phyloP scores from a whole-genome alignment of 495 filamentous ascomycete genomes.

The Hypoxylon intermedium region DNA sequence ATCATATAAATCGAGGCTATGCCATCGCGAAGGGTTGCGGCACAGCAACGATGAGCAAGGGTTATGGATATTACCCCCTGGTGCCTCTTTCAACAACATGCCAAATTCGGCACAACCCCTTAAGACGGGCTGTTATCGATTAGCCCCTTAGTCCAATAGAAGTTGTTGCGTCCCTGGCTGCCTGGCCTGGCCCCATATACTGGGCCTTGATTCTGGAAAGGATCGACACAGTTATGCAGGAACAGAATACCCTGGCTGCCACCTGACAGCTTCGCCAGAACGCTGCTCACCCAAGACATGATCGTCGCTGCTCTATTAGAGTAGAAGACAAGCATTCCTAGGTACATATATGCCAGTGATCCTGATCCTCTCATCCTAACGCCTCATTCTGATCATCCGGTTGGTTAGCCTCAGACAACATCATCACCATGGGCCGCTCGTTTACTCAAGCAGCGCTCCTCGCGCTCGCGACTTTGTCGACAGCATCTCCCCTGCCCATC shows the following conservation, averaged over 20 bases:
- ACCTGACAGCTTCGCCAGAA: slow-evolving; percentile 2
- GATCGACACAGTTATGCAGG: slow-evolving; percentile 2
- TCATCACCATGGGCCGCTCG: slow-evolving; percentile 21
- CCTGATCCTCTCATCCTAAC: background rate
- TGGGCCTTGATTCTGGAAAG: background rate
- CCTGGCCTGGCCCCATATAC: background rate
- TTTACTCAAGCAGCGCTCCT: slow-evolving; percentile 18
- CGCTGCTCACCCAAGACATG: slow-evolving; percentile 1
- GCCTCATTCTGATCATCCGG: background rate
- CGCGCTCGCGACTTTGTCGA: slow-evolving; percentile 19
- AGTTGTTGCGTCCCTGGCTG: no score
- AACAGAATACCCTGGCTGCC: background rate
- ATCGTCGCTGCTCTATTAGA: background rate
- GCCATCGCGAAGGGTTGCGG: background rate
- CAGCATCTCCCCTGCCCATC: slow-evolving; percentile 8
- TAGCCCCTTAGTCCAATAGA: no score
- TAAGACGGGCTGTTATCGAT: no score
- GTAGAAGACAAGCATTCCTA: background rate
- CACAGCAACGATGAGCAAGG: background rate
- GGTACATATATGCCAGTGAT: background rate
- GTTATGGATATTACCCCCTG: background rate
- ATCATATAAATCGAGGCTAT: background rate
- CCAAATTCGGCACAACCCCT: background rate
- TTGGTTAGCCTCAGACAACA: background rate
- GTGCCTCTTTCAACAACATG: background rate